phyloP scores from a whole-genome alignment of 208 protist genomes.

The Porcisia deanei region DNA sequence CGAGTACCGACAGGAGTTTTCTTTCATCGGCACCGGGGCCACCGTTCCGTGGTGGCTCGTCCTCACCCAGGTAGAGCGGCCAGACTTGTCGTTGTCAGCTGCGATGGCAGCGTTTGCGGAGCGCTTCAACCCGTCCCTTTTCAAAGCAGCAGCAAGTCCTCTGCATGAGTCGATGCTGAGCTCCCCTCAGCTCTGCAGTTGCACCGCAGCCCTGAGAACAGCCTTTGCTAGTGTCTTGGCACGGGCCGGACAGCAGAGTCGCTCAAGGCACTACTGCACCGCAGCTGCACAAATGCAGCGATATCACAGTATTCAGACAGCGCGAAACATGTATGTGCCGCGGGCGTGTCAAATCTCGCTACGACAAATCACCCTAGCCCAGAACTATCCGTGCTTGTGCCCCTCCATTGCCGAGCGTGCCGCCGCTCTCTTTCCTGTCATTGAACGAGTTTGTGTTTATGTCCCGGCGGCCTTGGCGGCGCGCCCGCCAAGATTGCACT shows the following conservation, averaged over 20 bases:
- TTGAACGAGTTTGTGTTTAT: constrained; percentile 56
- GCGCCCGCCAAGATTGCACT: constrained; percentile 47
- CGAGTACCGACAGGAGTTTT: not conserved
- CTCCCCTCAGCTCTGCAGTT: not conserved
- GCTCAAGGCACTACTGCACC: not conserved
- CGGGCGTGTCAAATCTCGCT: constrained; percentile 1
- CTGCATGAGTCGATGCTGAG: not conserved
- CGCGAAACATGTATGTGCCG: constrained; percentile 17
- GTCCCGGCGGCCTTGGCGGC: constrained; percentile 48
- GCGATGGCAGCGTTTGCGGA: constrained; percentile 11
- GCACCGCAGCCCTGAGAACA: not conserved
- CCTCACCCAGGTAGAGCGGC: constrained; percentile 1
- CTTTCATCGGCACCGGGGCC: not conserved
- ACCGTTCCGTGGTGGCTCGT: constrained; percentile 9
- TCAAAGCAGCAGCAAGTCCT: not conserved
- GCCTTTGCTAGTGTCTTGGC: constrained; percentile 4
- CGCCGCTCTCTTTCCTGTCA: constrained; percentile 40
- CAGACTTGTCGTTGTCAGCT: not conserved
- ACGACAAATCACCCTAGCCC: constrained; percentile 3
- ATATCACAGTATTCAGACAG: constrained; percentile 19
- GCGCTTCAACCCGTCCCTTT: constrained; percentile 2
- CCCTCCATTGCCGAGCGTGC: constrained; percentile 49
- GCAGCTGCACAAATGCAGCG: constrained; percentile 22
- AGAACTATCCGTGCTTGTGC: constrained; percentile 24
- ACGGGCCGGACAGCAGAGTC: not conserved